Evolutionary conservation across 148 eudicot species (phyloP).

Genomic region (Euryodendron excelsum): DNA sequence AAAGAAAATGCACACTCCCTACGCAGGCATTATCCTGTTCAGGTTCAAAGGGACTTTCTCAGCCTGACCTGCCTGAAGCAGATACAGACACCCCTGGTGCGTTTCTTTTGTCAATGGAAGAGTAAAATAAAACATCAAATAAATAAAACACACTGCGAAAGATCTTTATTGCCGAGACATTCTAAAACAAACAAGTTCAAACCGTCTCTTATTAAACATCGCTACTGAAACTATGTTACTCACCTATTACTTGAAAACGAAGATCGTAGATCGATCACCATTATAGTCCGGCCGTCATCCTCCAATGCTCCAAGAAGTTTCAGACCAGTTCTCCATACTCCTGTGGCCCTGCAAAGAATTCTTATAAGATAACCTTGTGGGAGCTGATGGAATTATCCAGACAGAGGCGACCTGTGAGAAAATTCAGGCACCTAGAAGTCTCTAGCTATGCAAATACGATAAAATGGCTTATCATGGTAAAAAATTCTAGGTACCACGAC

Average conservation of each 20-base stretch:
- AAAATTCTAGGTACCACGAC: background rate
- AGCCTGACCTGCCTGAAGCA: conserved; percentile 64
- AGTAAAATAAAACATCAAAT: background rate
- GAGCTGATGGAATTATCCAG: background rate
- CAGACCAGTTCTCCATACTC: background rate
- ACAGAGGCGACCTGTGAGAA: background rate
- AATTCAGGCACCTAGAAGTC: background rate
- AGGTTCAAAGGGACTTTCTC: conserved; percentile 99
- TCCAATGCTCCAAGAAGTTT: conserved; percentile 11
- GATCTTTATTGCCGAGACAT: conserved; percentile 22
- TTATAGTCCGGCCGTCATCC: conserved; percentile 1
- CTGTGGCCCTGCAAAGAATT: conserved; percentile 14
- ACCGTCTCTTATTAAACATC: conserved; percentile 28
- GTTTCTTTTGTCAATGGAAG: conserved; percentile 61
- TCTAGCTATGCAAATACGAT: background rate
- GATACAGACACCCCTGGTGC: conserved; percentile 99
- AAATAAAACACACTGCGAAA: background rate
- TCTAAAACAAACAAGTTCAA: conserved; percentile 12
- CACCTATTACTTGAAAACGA: conserved; percentile 35
- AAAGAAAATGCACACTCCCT: conserved; percentile 93
- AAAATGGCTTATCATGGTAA: background rate
- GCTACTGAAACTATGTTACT: conserved; percentile 35
- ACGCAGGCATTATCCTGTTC: conserved; percentile 99
- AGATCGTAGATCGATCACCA: conserved; percentile 15
- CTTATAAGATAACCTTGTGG: background rate